Evolutionary conservation across 1,139 yeast species (phyloP).

Genomic region (Geotrichum armillariae): DNA sequence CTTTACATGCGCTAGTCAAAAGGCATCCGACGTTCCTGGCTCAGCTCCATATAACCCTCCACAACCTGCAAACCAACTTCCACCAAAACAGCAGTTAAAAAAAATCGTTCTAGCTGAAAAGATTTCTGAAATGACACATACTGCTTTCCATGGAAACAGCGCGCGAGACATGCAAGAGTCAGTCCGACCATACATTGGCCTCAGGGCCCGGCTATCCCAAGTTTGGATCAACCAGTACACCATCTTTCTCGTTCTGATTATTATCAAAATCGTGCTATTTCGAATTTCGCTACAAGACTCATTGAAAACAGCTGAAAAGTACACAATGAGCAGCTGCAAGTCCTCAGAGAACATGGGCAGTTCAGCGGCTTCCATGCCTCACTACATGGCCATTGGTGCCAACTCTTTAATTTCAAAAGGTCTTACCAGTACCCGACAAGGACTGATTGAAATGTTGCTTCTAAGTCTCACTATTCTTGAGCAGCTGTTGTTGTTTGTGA

Average conservation of each 20-base stretch:
- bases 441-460: slow-evolving; percentile 44
- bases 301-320: slow-evolving; percentile 31
- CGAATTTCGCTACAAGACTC: slow-evolving; percentile 29
- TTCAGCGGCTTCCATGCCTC: slow-evolving; percentile 52
- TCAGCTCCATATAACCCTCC: not conserved
- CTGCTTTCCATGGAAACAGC: too few relatives aligned
- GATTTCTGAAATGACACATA: slow-evolving; percentile 3
- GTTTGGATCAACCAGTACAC: slow-evolving; percentile 38
- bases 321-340: slow-evolving; percentile 43
- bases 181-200: slow-evolving; percentile 35
- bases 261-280: slow-evolving; percentile 39
- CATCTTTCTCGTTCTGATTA: slow-evolving; percentile 33
- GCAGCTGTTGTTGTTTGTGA: slow-evolving; percentile 58
- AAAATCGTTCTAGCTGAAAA: slow-evolving; percentile 14
- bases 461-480: slow-evolving; percentile 58
- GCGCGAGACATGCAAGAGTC: slow-evolving; percentile 3
- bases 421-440: slow-evolving; percentile 49
- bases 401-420: slow-evolving; percentile 51
- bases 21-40: slow-evolving; percentile 5
- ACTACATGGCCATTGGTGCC: slow-evolving; percentile 53
- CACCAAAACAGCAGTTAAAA: not conserved
- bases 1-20: slow-evolving; percentile 3
- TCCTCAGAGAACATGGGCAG: slow-evolving; percentile 49
- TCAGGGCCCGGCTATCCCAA: slow-evolving; percentile 38
- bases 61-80: not conserved